Base-by-base conservation (phyloP, 176 grass and related monocot genomes). In the Oryza glaberrima region DNA sequence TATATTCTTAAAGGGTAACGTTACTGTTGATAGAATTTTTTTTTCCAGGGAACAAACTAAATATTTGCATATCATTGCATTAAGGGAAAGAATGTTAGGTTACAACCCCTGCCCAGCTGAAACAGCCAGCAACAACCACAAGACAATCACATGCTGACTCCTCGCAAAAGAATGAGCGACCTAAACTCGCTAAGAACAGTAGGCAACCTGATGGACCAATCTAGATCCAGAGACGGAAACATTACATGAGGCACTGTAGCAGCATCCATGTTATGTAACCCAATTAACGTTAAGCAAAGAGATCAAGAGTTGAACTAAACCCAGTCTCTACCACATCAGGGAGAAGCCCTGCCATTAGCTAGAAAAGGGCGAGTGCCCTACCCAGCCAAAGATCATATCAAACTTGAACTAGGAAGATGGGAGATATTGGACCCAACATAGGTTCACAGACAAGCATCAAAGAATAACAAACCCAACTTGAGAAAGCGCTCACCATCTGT, bases 401-500 rank as follows among this genome's bases (percentile, higher is more conserved):
- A 34, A 76, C 48, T 56, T 56, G n/a, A 47, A 76, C 26, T 11
- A 76, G 25, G 25, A 75, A 83, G 52, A 41, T 65, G 6, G 25
- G 28, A 83, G 3, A 75, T 34, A 46, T 75, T 61, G 26, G 69
- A 82, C 23, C 35, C 41, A 61, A 60, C 52, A 5, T 41, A n/a
- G 16, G 52, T 15, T 38, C n/a, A 49, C 20, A 67, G 66, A 41
- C 12, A 41, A 41, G 40, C 40, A 41, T 41, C 4, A 41, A 14
- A 76, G 72, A 5, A 84, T 9, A 76, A 17, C 38, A 11, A 76
- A 25, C 26, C 35, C 45, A 52, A 81, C n/a, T 40, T 61, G 36
- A 60, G 86, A 22, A 76, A 82, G 54, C 49, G 77, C 85, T 91
- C 90, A 95, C 95, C 77, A n/a, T 93, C 83, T 67, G 81, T 78